Percentiles rank a stretch among this genome's conserved stretches.
Conservation (phyloP, 768 basidiomycete species). For the Tephrocybe sp. region DNA sequence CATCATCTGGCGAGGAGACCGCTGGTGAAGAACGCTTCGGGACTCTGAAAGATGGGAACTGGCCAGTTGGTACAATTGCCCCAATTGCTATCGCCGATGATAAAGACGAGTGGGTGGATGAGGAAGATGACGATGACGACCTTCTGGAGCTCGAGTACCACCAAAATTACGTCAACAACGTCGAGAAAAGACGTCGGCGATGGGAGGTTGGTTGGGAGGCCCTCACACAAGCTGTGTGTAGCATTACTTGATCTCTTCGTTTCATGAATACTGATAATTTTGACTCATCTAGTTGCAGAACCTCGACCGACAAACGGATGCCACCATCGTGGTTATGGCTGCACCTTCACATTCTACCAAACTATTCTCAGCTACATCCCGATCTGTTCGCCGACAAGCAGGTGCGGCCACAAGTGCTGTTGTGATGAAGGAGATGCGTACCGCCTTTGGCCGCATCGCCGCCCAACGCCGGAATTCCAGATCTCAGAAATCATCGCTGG, state of each 20-base stretch:
- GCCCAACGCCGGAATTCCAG: conserved; percentile 49
- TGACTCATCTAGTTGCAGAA: conserved; percentile 60
- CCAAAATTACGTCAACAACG: conserved; percentile 63
- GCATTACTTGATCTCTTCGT: neutral
- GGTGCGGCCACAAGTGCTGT: conserved; percentile 40
- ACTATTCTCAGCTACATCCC: conserved; percentile 62
- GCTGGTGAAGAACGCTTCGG: conserved; percentile 60
- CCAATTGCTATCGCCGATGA: conserved; percentile 31
- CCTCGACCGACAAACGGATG: conserved; percentile 78
- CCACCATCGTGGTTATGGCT: conserved; percentile 73
- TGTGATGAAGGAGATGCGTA: conserved; percentile 51
- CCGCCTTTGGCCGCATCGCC: conserved; percentile 61
- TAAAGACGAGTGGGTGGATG: conserved; percentile 69
- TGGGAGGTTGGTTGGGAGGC: conserved; percentile 81
- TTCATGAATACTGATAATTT: neutral
- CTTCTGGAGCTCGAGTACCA: conserved; percentile 76
- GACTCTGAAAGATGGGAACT: conserved; percentile 38
- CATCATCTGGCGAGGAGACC: conserved; percentile 76
- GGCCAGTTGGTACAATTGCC: conserved; percentile 27
- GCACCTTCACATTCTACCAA: conserved; percentile 74
- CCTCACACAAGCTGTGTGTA: conserved; percentile 66
- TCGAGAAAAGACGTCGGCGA: conserved; percentile 64
- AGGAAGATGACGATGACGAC: conserved; percentile 72
- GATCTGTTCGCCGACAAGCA: conserved; percentile 63
- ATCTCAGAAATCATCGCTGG: conserved; percentile 41